phyloP scores from a whole-genome alignment of 129 eudicot species.

The Flaveria trinervia region DNA sequence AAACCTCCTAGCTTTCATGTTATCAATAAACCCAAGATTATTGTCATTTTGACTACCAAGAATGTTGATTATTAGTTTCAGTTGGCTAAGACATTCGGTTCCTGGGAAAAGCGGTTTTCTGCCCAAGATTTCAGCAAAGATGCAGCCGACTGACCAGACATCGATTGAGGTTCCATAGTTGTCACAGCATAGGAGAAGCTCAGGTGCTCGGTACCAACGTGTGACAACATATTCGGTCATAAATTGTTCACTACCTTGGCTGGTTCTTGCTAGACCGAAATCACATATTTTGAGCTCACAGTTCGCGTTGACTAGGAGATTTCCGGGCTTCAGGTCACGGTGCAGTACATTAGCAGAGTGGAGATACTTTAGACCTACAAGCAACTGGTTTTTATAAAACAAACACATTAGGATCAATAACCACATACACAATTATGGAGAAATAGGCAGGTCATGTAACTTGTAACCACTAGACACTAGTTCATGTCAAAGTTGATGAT shows the following conservation, averaged over 20 bases:
- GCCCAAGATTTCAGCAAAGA: slow-evolving; percentile 83
- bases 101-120: slow-evolving; percentile 78
- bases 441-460: too few relatives aligned
- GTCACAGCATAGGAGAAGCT: slow-evolving; percentile 73
- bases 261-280: slow-evolving; percentile 86
- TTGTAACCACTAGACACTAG: too few relatives aligned
- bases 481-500: too few relatives aligned
- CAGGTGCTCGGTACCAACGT: slow-evolving; percentile 90
- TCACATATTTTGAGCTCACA: slow-evolving; percentile 85
- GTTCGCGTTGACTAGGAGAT: slow-evolving; percentile 69
- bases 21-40: slow-evolving; percentile 61
- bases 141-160: slow-evolving; percentile 88
- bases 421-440: not conserved
- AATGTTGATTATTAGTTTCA: slow-evolving; percentile 60
- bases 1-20: slow-evolving; percentile 57
- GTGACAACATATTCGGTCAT: slow-evolving; percentile 94
- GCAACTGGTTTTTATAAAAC: slow-evolving; percentile 49
- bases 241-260: slow-evolving; percentile 62
- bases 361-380: slow-evolving; percentile 74
- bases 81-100: slow-evolving; percentile 66
- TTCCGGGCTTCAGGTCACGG: slow-evolving; percentile 83
- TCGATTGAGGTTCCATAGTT: slow-evolving; percentile 77
- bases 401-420: not conserved
- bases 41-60: slow-evolving; percentile 69
- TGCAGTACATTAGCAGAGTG: slow-evolving; percentile 89